phyloP scores from a whole-genome alignment of 2,329 filamentous ascomycete genomes.

The Mycosphaerella sp. region DNA sequence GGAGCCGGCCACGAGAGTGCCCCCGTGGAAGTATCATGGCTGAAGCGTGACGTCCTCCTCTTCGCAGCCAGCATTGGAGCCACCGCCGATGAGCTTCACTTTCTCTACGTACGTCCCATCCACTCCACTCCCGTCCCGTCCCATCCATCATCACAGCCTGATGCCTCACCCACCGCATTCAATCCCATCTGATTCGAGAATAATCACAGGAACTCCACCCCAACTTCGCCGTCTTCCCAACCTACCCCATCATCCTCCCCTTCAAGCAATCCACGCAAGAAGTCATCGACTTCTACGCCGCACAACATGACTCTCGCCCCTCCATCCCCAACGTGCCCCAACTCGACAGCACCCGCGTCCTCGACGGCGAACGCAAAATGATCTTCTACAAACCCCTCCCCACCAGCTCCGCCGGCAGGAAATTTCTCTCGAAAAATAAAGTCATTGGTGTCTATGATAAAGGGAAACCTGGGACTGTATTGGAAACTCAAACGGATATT shows the following conservation, averaged over 20 bases:
- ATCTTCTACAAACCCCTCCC: constrained; percentile 66
- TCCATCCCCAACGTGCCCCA: constrained; percentile 67
- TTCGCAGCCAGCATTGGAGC: constrained; percentile 86
- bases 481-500: constrained; percentile 71
- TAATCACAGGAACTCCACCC: constrained; percentile 63
- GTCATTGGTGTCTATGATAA: constrained; percentile 87
- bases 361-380: constrained; percentile 79
- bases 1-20: constrained; percentile 75
- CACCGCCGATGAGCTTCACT: constrained; percentile 82
- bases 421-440: constrained; percentile 62
- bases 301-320: constrained; percentile 43
- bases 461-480: constrained; percentile 66
- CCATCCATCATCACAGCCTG: no score
- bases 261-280: constrained; percentile 74
- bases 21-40: constrained; percentile 67
- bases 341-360: constrained; percentile 65
- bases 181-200: no score
- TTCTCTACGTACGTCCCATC: constrained; percentile 63
- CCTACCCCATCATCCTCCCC: constrained; percentile 74
- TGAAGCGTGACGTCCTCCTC: constrained; percentile 64
- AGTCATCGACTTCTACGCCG: constrained; percentile 65
- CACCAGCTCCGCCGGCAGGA: constrained; percentile 59
- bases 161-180: constrained; percentile 39
- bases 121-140: no score
- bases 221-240: constrained; percentile 80